Percentiles rank a stretch among this genome's conserved stretches.
Conservation (phyloP, 31 red algal genomes). For the Pterothamnion heteromorphum region DNA sequence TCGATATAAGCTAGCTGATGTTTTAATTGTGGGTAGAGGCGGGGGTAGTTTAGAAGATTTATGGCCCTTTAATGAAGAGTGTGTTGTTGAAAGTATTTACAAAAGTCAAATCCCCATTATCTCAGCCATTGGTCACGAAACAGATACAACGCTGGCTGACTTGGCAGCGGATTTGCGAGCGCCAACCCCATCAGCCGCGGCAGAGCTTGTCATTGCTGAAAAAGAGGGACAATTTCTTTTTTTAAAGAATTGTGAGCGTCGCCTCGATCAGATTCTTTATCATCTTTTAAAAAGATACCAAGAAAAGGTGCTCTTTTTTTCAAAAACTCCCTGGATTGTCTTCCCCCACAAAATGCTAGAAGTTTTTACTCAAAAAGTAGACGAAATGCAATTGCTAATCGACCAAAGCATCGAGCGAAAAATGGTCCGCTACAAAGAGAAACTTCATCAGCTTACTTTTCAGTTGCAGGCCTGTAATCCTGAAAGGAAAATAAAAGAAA, state of each 20-base stretch:
- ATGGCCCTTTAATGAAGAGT: constrained; percentile 34
- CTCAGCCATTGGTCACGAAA: constrained; percentile 45
- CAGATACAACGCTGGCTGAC: constrained; percentile 41
- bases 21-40: constrained; percentile 42
- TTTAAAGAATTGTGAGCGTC: background rate
- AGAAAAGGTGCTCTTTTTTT: too few species aligned
- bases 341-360: too few species aligned
- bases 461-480: too few species aligned
- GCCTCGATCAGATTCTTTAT: background rate
- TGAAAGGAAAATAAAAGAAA: too few species aligned
- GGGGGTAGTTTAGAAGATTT: constrained; percentile 43
- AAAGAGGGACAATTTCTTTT: background rate
- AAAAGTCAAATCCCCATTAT: background rate
- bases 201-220: background rate
- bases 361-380: too few species aligned
- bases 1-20: constrained; percentile 19
- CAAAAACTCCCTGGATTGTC: too few species aligned
- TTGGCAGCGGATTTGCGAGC: constrained; percentile 38
- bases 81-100: constrained; percentile 21
- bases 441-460: too few species aligned
- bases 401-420: too few species aligned
- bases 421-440: too few species aligned
- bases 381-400: background rate
- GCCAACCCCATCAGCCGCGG: constrained; percentile 40
- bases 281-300: too few species aligned